These are phyloP conservation scores for Gossypium arboreum DNA, from an alignment of 345 rosid species.

Conservation along the genomic window DNA sequence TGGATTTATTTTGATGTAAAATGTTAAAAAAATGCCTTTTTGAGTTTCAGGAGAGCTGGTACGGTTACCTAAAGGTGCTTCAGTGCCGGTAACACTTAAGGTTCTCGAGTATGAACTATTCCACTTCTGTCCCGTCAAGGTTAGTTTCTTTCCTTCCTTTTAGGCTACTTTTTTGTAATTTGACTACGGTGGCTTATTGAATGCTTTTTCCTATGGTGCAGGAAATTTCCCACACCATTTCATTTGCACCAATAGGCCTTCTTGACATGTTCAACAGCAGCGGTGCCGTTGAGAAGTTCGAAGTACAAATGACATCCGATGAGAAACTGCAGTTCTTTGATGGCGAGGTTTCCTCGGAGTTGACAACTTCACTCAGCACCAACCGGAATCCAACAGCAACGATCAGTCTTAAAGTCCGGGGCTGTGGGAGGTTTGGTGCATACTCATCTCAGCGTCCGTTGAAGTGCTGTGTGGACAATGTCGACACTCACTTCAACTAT, in stretches of 20 bases:
- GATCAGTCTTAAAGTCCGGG: slow-evolving; percentile 55
- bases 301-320: slow-evolving; percentile 34
- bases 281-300: slow-evolving; percentile 64
- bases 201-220: slow-evolving; percentile 21
- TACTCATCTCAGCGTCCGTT: slow-evolving; percentile 69
- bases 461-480: slow-evolving; percentile 51
- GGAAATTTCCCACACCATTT: slow-evolving; percentile 57
- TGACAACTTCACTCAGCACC: slow-evolving; percentile 37
- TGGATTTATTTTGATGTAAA: not conserved
- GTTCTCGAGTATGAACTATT: slow-evolving; percentile 85
- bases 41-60: slow-evolving; percentile 59
- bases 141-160: slow-evolving; percentile 16
- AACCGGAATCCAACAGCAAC: slow-evolving; percentile 47
- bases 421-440: slow-evolving; percentile 71
- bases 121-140: slow-evolving; percentile 83
- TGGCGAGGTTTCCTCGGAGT: slow-evolving; percentile 49
- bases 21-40: slow-evolving; percentile 7
- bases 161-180: not conserved
- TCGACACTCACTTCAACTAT: slow-evolving; percentile 50
- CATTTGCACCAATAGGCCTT: slow-evolving; percentile 84
- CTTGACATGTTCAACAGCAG: slow-evolving; percentile 84
- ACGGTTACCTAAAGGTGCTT: slow-evolving; percentile 67
- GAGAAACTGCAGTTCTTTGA: slow-evolving; percentile 40
- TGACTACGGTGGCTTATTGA: slow-evolving; percentile 7
- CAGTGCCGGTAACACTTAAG: slow-evolving; percentile 73